Base-by-base conservation (phyloP, 148 eudicot species). In the Vaccinium corymbosum region DNA sequence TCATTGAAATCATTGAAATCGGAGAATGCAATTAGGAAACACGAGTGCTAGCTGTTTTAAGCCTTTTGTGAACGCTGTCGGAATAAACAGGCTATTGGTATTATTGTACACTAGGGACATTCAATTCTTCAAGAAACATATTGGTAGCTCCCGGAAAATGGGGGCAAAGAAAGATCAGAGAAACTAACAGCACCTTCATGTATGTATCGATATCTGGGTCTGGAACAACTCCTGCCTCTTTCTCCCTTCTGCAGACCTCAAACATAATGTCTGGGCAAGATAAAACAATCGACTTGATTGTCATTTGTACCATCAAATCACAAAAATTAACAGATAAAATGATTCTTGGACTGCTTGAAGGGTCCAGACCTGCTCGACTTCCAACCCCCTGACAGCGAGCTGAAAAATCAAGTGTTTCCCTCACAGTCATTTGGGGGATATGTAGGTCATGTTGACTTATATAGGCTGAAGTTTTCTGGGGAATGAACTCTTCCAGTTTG, bases 371-470 rank as follows among this genome's bases (percentile, higher is more conserved):
- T 89, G 95, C 87, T 81, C 97, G 90, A 81, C 87, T 90, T 73
- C 94, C 94, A 84, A 90, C 89, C 79, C 98, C 98, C 87, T 92
- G 98, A 87, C 95, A 95, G 19, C 90, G 90, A 80, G 93, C 90
- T 80, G 97, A 91, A 86, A 95, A 95, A 85, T 93, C 95, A 72
- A 95, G 76, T 22, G 93, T 88, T 84, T 95, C 98, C 83, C 94
- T 90, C 93, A 46, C 93, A 46, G 98, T 95, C 90, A 95, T 91
- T 92, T 91, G 93, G 52, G 95, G 91, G 59, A 93, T 91, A 84
- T 93, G 97, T 75, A 91, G 85, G 88, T 95, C 94, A 84, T 90
- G 64, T 86, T 95, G 97, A 83, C 93, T 90, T 50, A 95, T 86
- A 81, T 93, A 95, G 83, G 92, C 93, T 80, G 98, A 92, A 62